Base-by-base conservation (phyloP, 2,329 filamentous ascomycete species). In the Cercospora sp. region DNA sequence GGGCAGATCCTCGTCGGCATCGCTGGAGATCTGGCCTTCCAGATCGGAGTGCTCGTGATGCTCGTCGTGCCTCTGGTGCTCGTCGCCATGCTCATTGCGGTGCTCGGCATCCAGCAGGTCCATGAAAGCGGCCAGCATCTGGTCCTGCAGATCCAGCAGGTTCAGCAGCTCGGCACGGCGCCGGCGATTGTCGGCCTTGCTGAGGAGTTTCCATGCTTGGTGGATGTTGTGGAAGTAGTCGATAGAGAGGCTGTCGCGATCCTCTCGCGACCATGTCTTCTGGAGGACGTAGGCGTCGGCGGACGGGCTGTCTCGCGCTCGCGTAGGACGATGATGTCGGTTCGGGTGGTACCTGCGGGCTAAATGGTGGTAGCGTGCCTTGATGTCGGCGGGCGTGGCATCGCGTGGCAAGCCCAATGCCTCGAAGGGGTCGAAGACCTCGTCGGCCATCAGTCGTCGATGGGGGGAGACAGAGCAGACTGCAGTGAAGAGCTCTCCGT, bases 301-400 rank as follows among this genome's bases (percentile, higher is more conserved):
- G 1, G 62, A 26, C 16, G 45, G 12, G 45, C 2, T 13, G 10
- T 36, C 16, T 30, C 26, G 53, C 53, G 53, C 26, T 30, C 28
- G 26, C 30, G 53, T 18, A 58, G 72, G 73, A 30, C 65, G 63
- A 81, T 73, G 85, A 93, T 83, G 83, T 69, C 76, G 70, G 55
- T 78, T 78, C 5, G 83, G 83, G 74, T 99, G 95, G 75, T 94
- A 88, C 79, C 89, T 93, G 63, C 98, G 84, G 5, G 95, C 95
- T 63, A 91, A 88, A 78, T 96, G 97, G 77, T 92, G 91, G 82
- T 99, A 99, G 26, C 93, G 92, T 16, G 88, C 88, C 80, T 96
- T 97, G 82, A 99, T 87, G 75, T 97, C 87, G 70, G 92, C 89
- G 40, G 88, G 82, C 0, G 91, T 91, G 16, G 93, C 93, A 67